Evolutionary conservation across 2,329 filamentous ascomycete genomes (phyloP).

Genomic region (Fusarium chuoi): DNA sequence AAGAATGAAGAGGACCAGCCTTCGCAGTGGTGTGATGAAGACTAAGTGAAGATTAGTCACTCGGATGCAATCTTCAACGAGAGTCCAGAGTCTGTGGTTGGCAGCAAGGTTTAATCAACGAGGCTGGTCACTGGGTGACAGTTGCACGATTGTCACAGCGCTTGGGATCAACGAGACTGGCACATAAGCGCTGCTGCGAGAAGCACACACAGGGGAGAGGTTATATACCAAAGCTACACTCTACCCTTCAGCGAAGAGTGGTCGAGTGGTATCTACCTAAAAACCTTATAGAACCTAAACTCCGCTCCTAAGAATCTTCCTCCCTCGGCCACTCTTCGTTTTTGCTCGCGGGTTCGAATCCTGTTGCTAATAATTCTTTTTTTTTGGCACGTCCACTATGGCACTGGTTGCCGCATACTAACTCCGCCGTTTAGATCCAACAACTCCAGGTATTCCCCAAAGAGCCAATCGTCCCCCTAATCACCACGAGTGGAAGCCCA

Average conservation of each 20-base stretch:
- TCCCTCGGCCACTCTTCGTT: conserved; percentile 4
- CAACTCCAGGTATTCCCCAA: accelerated
- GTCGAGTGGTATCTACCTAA: conserved; percentile 17
- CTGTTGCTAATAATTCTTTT: accelerated
- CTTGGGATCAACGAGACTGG: neutral
- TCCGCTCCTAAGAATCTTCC: neutral
- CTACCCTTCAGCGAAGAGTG: conserved; percentile 9
- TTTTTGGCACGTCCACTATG: neutral
- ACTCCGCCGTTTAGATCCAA: neutral
- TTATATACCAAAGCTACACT: neutral
- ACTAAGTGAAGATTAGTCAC: accelerated
- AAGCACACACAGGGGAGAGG: neutral
- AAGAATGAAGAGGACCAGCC: neutral
- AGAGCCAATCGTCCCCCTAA: accelerated
- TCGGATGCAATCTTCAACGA: neutral
- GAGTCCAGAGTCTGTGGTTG: neutral
- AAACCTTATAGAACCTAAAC: neutral
- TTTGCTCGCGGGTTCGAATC: conserved; percentile 2
- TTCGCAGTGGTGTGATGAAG: accelerated
- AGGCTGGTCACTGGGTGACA: neutral
- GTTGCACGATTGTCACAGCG: neutral
- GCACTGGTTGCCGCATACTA: neutral
- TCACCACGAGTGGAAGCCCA: accelerated
- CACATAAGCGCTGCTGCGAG: neutral
- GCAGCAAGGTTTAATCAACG: too few relatives aligned